Conservation (phyloP, 768 basidiomycete genomes). For the Astraeus odoratus region DNA sequence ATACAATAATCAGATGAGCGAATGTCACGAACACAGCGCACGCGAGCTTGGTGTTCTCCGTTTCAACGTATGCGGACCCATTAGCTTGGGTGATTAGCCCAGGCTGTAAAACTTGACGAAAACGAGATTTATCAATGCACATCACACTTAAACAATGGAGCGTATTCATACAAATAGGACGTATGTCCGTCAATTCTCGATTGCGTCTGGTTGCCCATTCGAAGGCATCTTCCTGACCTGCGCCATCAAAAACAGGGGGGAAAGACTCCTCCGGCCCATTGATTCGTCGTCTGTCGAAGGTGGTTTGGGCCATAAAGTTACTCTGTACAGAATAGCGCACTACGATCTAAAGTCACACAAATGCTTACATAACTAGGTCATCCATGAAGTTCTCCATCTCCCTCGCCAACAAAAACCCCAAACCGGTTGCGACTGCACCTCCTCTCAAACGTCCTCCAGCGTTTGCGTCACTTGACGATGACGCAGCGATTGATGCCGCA, state of each 20-base stretch:
- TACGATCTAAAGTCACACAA: neutral
- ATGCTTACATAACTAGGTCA: constrained; percentile 15
- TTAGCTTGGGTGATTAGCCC: constrained; percentile 91
- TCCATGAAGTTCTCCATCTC: constrained; percentile 90
- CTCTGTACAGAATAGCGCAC: too few species aligned
- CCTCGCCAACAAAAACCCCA: constrained; percentile 46
- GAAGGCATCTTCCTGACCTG: constrained; percentile 23
- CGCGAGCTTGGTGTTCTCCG: constrained; percentile 84
- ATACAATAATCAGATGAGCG: too few species aligned
- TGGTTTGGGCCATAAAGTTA: constrained; percentile 40
- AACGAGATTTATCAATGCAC: neutral
- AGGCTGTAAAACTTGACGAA: constrained; percentile 68
- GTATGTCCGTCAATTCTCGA: constrained; percentile 56
- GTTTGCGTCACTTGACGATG: constrained; percentile 61
- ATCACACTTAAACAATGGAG: too few species aligned
- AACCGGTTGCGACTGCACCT: constrained; percentile 46
- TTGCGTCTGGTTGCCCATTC: constrained; percentile 34
- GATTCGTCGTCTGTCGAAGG: constrained; percentile 80
- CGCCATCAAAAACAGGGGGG: constrained; percentile 50
- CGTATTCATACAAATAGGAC: constrained; percentile 72
- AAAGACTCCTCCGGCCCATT: constrained; percentile 86
- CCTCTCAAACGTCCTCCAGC: constrained; percentile 53
- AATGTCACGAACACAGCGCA: constrained; percentile 77
- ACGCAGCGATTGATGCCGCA: constrained; percentile 45
- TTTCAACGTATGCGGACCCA: constrained; percentile 96